These are phyloP conservation scores for Colletotrichum coccodes DNA, from an alignment of 2,329 filamentous ascomycete genomes.

Conservation along the genomic window DNA sequence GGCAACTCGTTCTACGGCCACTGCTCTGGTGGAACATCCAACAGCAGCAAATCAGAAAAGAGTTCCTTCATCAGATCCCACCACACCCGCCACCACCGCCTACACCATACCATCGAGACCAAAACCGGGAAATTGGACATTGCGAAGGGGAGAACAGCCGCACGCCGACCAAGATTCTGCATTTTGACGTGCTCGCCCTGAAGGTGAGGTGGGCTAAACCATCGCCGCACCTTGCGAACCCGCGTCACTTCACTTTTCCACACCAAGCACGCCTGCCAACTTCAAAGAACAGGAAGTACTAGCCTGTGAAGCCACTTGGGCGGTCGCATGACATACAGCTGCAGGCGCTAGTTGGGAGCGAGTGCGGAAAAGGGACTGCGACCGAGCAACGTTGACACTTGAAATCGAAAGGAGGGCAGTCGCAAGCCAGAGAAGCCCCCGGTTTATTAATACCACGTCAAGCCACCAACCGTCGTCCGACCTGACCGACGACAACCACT, in stretches of 20 bases:
- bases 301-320: neutral
- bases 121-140: slow-evolving; percentile 6
- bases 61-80: neutral
- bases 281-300: neutral
- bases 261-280: slow-evolving; percentile 8
- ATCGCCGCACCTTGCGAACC: neutral
- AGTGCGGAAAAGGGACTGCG: neutral
- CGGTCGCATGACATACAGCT: slow-evolving; percentile 15
- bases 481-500: neutral
- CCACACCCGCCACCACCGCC: neutral
- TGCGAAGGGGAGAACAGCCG: neutral
- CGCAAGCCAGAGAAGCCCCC: neutral
- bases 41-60: neutral
- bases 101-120: neutral
- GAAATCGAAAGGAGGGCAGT: neutral
- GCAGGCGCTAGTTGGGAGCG: slow-evolving; percentile 7
- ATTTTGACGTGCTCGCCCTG: slow-evolving; percentile 9
- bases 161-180: slow-evolving; percentile 13
- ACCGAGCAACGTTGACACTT: neutral
- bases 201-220: neutral
- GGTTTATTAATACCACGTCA: slow-evolving; percentile 1
- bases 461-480: slow-evolving; percentile 8
- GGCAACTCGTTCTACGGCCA: neutral
- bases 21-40: neutral
- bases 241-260: neutral